phyloP scores from a whole-genome alignment of 495 filamentous ascomycete genomes.

The Xylaria intraflava region DNA sequence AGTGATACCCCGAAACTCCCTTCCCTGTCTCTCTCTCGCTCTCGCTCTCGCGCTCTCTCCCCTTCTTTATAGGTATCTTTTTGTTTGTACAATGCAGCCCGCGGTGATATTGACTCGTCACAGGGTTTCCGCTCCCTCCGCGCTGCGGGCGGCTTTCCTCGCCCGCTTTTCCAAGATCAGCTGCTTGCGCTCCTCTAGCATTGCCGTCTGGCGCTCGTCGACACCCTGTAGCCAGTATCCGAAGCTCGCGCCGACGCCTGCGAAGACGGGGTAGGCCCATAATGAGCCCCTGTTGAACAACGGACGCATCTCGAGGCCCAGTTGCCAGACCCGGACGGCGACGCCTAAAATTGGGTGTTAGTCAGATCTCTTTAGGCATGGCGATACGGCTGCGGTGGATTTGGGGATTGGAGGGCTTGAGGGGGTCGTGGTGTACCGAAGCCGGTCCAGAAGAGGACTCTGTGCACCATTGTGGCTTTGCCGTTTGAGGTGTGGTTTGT shows the following conservation, averaged over 20 bases:
- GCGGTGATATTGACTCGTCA: background rate
- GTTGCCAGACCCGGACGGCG: slow-evolving; percentile 86
- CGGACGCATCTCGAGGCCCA: slow-evolving; percentile 97
- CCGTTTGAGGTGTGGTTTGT: background rate
- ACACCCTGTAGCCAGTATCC: slow-evolving; percentile 94
- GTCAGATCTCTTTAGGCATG: background rate
- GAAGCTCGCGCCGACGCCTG: slow-evolving; percentile 75
- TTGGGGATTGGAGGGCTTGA: slow-evolving; percentile 8
- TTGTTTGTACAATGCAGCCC: slow-evolving; percentile 18
- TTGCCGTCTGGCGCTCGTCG: slow-evolving; percentile 65
- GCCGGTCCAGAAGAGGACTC: slow-evolving; percentile 91
- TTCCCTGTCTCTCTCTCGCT: too few species aligned
- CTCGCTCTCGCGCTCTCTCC: background rate
- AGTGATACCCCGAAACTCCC: too few species aligned
- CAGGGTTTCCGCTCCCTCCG: slow-evolving; percentile 25
- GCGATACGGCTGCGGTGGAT: slow-evolving; percentile 1
- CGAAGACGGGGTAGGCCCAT: slow-evolving; percentile 91
- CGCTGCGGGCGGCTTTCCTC: slow-evolving; percentile 59
- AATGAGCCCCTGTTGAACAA: slow-evolving; percentile 70
- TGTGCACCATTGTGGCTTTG: slow-evolving; percentile 49
- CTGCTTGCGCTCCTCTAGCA: slow-evolving; percentile 69
- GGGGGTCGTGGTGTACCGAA: slow-evolving; percentile 63
- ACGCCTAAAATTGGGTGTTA: slow-evolving; percentile 52
- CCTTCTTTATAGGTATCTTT: slow-evolving; percentile 10
- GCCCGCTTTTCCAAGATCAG: slow-evolving; percentile 81